A percentile compares a stretch with the other conserved stretches of the same genome.
Conservation (phyloP, 805 yeast species). For the Brettanomyces sp. region DNA sequence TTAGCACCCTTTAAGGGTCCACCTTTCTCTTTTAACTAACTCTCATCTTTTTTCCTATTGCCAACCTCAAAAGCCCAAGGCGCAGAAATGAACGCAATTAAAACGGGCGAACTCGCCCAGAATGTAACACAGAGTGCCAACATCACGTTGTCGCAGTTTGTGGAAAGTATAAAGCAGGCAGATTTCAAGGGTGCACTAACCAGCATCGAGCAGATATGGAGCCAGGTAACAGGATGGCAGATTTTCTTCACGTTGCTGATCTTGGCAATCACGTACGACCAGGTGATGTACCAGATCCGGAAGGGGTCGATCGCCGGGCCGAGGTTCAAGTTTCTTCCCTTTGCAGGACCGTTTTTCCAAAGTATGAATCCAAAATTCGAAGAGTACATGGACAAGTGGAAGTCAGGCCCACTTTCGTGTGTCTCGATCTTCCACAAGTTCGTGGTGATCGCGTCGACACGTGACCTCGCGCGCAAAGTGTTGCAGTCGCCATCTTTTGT, state of each 20-base stretch:
- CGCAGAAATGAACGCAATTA: too few relatives aligned
- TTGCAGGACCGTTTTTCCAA: conserved; percentile 94
- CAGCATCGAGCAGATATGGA: background rate
- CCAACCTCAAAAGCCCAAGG: too few relatives aligned
- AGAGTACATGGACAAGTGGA: conserved; percentile 89
- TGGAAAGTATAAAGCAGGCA: background rate
- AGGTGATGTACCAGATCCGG: conserved; percentile 63
- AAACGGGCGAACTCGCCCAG: too few relatives aligned
- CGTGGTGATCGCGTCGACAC: conserved; percentile 84
- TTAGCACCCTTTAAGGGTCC: too few relatives aligned
- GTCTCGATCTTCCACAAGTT: conserved; percentile 97
- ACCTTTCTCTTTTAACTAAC: too few relatives aligned
- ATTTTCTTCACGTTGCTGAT: conserved; percentile 37
- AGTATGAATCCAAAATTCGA: conserved; percentile 92
- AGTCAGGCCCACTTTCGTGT: conserved; percentile 87
- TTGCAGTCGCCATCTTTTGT: conserved; percentile 79
- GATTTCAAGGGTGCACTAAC: conserved; percentile 4
- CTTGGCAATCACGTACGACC: conserved; percentile 54
- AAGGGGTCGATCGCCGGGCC: conserved; percentile 95
- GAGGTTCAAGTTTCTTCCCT: conserved; percentile 77
- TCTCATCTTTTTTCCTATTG: too few relatives aligned
- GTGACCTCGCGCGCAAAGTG: conserved; percentile 83
- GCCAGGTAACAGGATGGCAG: conserved; percentile 36
- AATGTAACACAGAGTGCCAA: too few relatives aligned
- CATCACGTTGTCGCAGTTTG: too few relatives aligned